These are phyloP conservation scores for Phoma sp. DNA, from an alignment of 2,329 filamentous ascomycete genomes.

Conservation along the genomic window DNA sequence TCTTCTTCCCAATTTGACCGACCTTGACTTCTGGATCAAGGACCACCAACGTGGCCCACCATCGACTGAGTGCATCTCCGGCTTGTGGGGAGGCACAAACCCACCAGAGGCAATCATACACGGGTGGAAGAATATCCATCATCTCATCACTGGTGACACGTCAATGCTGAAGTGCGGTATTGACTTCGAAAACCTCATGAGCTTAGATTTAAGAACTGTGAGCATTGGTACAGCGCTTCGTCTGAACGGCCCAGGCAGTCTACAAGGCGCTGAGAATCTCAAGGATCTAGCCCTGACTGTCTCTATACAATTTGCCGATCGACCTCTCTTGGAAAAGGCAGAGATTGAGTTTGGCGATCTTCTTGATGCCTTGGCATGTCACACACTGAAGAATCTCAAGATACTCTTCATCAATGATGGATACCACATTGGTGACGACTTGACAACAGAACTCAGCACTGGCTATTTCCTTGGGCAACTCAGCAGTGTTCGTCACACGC, in stretches of 20 bases:
- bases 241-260: constrained; percentile 32
- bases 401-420: constrained; percentile 27
- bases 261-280: constrained; percentile 25
- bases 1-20: constrained; percentile 27
- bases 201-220: constrained; percentile 23
- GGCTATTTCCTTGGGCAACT: constrained; percentile 28
- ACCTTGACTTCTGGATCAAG: constrained; percentile 29
- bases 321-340: constrained; percentile 18
- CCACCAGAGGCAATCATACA: constrained; percentile 12
- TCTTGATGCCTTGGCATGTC: constrained; percentile 30
- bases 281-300: constrained; percentile 21
- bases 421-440: constrained; percentile 22
- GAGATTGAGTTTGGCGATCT: constrained; percentile 26
- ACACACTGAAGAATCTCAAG: constrained; percentile 19
- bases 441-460: constrained; percentile 18
- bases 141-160: constrained; percentile 25
- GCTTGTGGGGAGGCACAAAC: constrained; percentile 26
- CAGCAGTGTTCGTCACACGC: constrained; percentile 8
- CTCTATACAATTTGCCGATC: constrained; percentile 30
- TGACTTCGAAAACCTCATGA: constrained; percentile 22
- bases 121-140: constrained; percentile 17
- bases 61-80: constrained; percentile 30
- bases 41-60: constrained; percentile 26
- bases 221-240: constrained; percentile 24
- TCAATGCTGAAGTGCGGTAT: constrained; percentile 26